These are phyloP conservation scores for Halteria grandinella DNA, from an alignment of 73 alveolate species.

Conservation along the genomic window DNA sequence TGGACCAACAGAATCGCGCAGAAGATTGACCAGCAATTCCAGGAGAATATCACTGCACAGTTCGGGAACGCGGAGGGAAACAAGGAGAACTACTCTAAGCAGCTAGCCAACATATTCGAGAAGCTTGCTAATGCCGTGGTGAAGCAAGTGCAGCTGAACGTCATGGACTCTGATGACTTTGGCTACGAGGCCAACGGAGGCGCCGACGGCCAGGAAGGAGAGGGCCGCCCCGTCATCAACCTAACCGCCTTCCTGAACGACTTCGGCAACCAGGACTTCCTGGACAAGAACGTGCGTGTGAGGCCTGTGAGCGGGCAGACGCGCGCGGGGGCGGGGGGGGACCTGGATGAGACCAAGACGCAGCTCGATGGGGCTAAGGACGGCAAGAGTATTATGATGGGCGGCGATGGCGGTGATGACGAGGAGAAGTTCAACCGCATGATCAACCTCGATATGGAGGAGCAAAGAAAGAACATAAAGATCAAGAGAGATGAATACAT, in stretches of 20 bases:
- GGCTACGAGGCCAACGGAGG: too few relatives aligned
- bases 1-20: slow-evolving; percentile 59
- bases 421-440: slow-evolving; percentile 61
- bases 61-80: too few relatives aligned
- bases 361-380: slow-evolving; percentile 5
- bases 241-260: slow-evolving; percentile 74
- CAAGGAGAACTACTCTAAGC: slow-evolving; percentile 45
- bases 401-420: slow-evolving; percentile 39
- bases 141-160: slow-evolving; percentile 48
- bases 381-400: slow-evolving; percentile 22
- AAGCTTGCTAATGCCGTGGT: slow-evolving; percentile 31
- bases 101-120: slow-evolving; percentile 45
- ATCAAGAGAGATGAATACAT: background rate
- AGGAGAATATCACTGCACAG: slow-evolving; percentile 30
- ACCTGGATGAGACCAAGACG: slow-evolving; percentile 14
- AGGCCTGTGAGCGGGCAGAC: slow-evolving; percentile 71
- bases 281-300: slow-evolving; percentile 69
- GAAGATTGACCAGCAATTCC: slow-evolving; percentile 53
- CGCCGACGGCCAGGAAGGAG: slow-evolving; percentile 70
- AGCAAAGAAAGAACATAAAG: slow-evolving; percentile 61
- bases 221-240: slow-evolving; percentile 50
- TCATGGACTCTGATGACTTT: too few relatives aligned
- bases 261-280: slow-evolving; percentile 71
- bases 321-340: slow-evolving; percentile 42
- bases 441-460: slow-evolving; percentile 68